These are phyloP conservation scores for Alternaria novae-zelandiae DNA, from an alignment of 2,329 filamentous ascomycete species.

Conservation along the genomic window DNA sequence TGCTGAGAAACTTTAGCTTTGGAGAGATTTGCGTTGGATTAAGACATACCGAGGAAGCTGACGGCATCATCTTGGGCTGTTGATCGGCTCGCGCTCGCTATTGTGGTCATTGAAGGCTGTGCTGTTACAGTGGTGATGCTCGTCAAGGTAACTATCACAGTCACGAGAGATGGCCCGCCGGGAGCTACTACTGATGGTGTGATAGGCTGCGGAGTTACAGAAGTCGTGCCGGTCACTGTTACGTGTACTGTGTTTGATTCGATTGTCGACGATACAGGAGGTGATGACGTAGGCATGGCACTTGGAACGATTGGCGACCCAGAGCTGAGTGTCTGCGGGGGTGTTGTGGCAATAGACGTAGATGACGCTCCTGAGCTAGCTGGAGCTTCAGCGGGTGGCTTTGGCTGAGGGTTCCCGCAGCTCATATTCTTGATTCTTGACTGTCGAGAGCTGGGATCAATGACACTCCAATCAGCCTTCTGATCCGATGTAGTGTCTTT, in stretches of 20 bases:
- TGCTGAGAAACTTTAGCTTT: not conserved
- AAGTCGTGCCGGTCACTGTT: not conserved
- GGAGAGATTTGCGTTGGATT: not conserved
- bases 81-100: not conserved
- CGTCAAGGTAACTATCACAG: not conserved
- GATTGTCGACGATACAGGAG: not conserved
- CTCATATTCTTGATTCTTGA: conserved; percentile 29
- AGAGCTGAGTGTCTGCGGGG: not conserved
- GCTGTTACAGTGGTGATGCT: not conserved
- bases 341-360: not conserved
- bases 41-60: not conserved
- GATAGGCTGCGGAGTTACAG: not conserved
- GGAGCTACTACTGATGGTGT: not conserved
- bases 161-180: not conserved
- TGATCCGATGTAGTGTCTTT: conserved; percentile 27
- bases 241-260: conserved; percentile 6
- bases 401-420: conserved; percentile 15
- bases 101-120: not conserved
- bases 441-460: conserved; percentile 22
- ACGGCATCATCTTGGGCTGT: not conserved
- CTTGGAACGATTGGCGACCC: not conserved
- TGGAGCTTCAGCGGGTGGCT: not conserved
- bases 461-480: conserved; percentile 33
- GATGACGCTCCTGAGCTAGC: not conserved
- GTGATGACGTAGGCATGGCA: not conserved